These are phyloP conservation scores for Kwoniella dendrophila DNA, from an alignment of 768 basidiomycete species.

Conservation along the genomic window DNA sequence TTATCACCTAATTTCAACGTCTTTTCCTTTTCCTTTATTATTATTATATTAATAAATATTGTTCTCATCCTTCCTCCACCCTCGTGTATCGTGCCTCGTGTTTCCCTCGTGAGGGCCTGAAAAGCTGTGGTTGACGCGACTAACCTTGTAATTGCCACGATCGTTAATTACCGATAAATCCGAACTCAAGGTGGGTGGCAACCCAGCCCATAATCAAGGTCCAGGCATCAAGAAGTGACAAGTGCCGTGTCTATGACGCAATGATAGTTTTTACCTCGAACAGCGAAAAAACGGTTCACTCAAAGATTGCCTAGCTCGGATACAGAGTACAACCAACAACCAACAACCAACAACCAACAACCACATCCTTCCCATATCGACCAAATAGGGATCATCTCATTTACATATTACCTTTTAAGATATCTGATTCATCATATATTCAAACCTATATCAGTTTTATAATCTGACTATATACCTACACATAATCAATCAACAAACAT, in stretches of 20 bases:
- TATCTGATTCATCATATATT: neutral
- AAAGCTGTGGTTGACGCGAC: slow-evolving; percentile 8
- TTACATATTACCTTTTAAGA: neutral
- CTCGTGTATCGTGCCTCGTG: slow-evolving; percentile 6
- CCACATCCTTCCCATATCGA: no score
- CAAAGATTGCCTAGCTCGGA: slow-evolving; percentile 4
- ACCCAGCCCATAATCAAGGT: neutral
- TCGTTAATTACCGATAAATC: neutral
- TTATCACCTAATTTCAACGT: no score
- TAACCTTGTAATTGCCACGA: slow-evolving; percentile 4
- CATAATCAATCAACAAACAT: slow-evolving; percentile 55
- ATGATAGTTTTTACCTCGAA: neutral
- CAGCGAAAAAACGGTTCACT: neutral
- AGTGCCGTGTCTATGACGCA: slow-evolving; percentile 20
- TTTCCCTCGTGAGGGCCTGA: neutral
- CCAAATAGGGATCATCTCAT: neutral
- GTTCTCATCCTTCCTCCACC: slow-evolving; percentile 20
- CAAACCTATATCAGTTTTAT: slow-evolving; percentile 8
- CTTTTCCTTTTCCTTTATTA: no score
- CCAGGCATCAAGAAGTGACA: neutral
- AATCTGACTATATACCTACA: slow-evolving; percentile 5
- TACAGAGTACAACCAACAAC: neutral
- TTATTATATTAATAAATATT: no score
- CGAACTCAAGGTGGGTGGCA: neutral
- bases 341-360: no score